phyloP scores from a whole-genome alignment of 139 green algal species.

The Dunaliella primolecta region DNA sequence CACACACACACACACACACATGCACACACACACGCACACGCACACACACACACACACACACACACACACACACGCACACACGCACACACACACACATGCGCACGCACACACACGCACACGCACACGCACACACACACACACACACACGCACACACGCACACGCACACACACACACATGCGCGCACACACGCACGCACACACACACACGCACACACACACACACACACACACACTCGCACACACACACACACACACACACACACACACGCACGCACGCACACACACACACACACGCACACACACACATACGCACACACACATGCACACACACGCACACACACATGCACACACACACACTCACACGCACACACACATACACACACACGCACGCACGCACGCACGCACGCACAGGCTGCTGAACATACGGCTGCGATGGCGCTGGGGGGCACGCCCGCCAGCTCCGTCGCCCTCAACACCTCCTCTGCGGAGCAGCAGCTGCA shows the following conservation, averaged over 20 bases:
- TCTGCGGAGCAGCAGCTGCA: no score
- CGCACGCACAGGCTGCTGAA: background rate
- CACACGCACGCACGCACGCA: background rate
- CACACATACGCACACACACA: background rate
- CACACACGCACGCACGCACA: background rate
- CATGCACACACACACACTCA: background rate
- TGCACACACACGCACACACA: background rate
- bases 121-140: no score
- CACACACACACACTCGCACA: background rate
- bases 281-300: background rate
- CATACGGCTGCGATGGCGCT: background rate
- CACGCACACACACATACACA: background rate
- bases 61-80: no score
- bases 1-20: no score
- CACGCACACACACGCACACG: no score
- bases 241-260: background rate
- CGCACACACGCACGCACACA: background rate
- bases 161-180: background rate
- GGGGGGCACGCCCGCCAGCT: background rate
- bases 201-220: background rate
- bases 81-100: no score
- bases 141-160: no score
- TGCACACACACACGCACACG: no score
- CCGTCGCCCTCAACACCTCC: background rate
- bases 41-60: no score